Percentiles rank a stretch among this genome's conserved stretches.
phyloP scores from a whole-genome alignment of 2,329 filamentous ascomycete species.

The Pseudofabraea citricarpa region DNA sequence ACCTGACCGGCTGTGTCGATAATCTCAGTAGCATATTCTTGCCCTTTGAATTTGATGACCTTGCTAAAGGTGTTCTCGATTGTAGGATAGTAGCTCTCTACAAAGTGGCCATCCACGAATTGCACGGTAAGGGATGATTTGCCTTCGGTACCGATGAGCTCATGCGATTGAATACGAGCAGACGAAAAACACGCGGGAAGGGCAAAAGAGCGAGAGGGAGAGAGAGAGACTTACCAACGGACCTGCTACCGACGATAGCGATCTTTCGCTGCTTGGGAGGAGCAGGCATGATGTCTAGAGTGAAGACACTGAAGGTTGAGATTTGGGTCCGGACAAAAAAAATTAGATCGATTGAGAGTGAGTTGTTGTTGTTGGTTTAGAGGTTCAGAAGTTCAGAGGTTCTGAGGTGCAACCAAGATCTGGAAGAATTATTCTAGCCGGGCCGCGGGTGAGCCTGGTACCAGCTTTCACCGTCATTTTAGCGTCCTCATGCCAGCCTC shows the following conservation, averaged over 20 bases:
- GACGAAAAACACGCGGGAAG: not conserved
- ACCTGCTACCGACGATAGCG: constrained; percentile 90
- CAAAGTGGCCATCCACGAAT: constrained; percentile 96
- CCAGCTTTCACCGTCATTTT: too few species aligned
- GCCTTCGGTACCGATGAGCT: constrained; percentile 47
- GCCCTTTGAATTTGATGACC: constrained; percentile 85
- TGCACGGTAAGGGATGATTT: constrained; percentile 97
- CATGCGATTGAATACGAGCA: not conserved
- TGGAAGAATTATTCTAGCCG: too few species aligned
- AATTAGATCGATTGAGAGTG: too few species aligned
- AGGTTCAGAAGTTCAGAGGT: too few species aligned
- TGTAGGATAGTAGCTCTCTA: constrained; percentile 98
- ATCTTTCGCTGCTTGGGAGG: constrained; percentile 82
- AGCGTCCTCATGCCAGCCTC: too few species aligned
- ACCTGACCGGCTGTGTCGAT: constrained; percentile 97
- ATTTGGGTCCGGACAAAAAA: too few species aligned
- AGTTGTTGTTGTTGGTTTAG: too few species aligned
- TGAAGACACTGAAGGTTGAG: too few species aligned
- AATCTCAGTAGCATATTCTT: constrained; percentile 94
- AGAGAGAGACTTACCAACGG: constrained; percentile 64
- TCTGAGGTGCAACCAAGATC: too few species aligned
- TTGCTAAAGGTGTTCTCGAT: constrained; percentile 99
- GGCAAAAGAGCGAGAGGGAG: too few species aligned
- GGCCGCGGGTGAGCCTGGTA: too few species aligned
- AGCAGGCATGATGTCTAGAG: constrained; percentile 16